phyloP scores from a whole-genome alignment of 208 protist genomes.

The Leishmania lainsoni region DNA sequence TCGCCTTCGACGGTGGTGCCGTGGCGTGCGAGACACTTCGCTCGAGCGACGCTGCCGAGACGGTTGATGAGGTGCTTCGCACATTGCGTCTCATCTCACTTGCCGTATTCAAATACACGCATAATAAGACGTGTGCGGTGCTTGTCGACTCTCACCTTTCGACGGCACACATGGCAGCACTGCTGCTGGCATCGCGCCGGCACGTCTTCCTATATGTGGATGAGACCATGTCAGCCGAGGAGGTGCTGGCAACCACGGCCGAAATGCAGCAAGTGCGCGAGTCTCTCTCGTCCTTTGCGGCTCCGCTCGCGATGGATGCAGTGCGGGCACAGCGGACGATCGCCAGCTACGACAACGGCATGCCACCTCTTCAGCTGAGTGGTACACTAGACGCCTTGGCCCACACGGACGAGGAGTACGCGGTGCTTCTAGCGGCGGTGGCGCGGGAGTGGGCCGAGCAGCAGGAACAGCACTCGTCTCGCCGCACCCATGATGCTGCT shows the following conservation, averaged over 20 bases:
- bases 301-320: constrained; percentile 7
- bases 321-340: neutral
- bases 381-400: constrained; percentile 35
- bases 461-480: neutral
- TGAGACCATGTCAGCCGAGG: constrained; percentile 27
- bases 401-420: constrained; percentile 34
- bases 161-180: constrained; percentile 43
- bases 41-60: constrained; percentile 10
- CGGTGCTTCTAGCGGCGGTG: constrained; percentile 17
- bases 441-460: constrained; percentile 8
- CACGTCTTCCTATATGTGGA: constrained; percentile 46
- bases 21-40: constrained; percentile 41
- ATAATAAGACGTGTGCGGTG: constrained; percentile 29
- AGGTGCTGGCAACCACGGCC: constrained; percentile 23
- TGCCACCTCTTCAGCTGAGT: constrained; percentile 14
- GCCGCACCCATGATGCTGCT: neutral
- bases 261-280: constrained; percentile 41
- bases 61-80: constrained; percentile 33
- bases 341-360: neutral
- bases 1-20: constrained; percentile 49
- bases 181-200: constrained; percentile 35
- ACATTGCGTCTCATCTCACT: constrained; percentile 37
- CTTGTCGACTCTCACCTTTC: constrained; percentile 34
- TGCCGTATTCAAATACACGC: constrained; percentile 36
- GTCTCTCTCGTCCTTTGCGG: constrained; percentile 20